Evolutionary conservation across 2,329 filamentous ascomycete species (phyloP).

Genomic region (Ceratocystis lukuohia): DNA sequence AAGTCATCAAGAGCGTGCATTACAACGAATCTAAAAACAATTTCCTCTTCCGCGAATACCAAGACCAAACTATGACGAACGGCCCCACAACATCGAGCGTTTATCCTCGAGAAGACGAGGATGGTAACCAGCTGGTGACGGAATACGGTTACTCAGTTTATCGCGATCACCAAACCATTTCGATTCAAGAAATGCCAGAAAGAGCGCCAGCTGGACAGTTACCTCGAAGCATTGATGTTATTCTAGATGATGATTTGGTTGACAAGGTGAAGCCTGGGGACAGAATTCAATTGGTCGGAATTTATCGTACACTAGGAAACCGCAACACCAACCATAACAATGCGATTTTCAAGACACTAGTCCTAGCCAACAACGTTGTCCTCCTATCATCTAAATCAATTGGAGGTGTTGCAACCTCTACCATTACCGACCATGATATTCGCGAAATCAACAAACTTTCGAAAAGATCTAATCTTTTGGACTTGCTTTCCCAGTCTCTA

Average conservation of each 20-base stretch:
- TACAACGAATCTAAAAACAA: constrained; percentile 78
- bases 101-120: constrained; percentile 85
- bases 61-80: constrained; percentile 94
- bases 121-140: constrained; percentile 81
- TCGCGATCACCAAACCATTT: constrained; percentile 92
- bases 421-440: constrained; percentile 91
- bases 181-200: constrained; percentile 98
- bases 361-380: constrained; percentile 90
- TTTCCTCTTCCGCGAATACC: constrained; percentile 82
- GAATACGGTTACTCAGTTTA: constrained; percentile 96
- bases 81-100: constrained; percentile 80
- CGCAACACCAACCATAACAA: constrained; percentile 82
- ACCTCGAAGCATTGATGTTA: constrained; percentile 87
- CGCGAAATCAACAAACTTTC: constrained; percentile 96
- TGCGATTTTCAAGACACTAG: constrained; percentile 84
- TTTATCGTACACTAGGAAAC: constrained; percentile 87
- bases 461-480: constrained; percentile 88
- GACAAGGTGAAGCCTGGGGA: constrained; percentile 92
- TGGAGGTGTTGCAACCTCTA: constrained; percentile 79
- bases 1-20: constrained; percentile 96
- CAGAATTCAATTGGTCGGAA: constrained; percentile 90
- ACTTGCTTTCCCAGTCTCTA: constrained; percentile 82
- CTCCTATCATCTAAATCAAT: constrained; percentile 91
- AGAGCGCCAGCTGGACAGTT: constrained; percentile 88
- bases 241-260: constrained; percentile 91